A percentile compares a stretch with the other conserved stretches of the same genome.
Evolutionary conservation across 83 land plant genomes (phyloP).

Genomic region (Thuja plicata): DNA sequence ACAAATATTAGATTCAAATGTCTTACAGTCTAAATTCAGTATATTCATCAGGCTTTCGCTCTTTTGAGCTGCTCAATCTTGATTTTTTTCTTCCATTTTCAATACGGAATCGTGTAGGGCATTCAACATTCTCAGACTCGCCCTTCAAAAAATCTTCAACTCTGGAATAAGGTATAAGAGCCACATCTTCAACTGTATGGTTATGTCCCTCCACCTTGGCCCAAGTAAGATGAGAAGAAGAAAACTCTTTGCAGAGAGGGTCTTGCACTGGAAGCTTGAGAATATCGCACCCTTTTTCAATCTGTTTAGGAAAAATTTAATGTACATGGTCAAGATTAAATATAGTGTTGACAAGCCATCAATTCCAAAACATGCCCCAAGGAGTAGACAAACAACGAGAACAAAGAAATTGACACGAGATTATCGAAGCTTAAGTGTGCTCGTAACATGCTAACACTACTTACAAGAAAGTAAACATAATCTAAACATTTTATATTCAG

Average conservation of each 20-base stretch:
- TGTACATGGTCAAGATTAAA: not conserved
- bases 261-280: conserved; percentile 55
- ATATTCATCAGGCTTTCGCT: conserved; percentile 63
- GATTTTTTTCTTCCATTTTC: conserved; percentile 62
- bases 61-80: conserved; percentile 55
- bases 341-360: not conserved
- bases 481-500: too few relatives aligned
- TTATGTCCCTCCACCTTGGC: conserved; percentile 45
- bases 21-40: conserved; percentile 59
- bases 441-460: not conserved
- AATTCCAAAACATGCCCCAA: not conserved
- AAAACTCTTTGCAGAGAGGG: conserved; percentile 53
- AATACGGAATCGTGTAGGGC: conserved; percentile 67
- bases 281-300: conserved; percentile 35
- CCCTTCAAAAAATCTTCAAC: conserved; percentile 68
- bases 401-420: not conserved
- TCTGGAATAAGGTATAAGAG: conserved; percentile 62
- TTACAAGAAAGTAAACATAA: too few relatives aligned
- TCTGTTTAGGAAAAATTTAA: conserved; percentile 17
- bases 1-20: not conserved
- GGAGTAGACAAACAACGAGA: not conserved
- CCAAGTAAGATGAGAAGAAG: conserved; percentile 59
- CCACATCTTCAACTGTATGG: conserved; percentile 52
- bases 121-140: conserved; percentile 58
- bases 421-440: not conserved